phyloP scores from a whole-genome alignment of 108 stramenopile species.

The Skeletonema marinoi region DNA sequence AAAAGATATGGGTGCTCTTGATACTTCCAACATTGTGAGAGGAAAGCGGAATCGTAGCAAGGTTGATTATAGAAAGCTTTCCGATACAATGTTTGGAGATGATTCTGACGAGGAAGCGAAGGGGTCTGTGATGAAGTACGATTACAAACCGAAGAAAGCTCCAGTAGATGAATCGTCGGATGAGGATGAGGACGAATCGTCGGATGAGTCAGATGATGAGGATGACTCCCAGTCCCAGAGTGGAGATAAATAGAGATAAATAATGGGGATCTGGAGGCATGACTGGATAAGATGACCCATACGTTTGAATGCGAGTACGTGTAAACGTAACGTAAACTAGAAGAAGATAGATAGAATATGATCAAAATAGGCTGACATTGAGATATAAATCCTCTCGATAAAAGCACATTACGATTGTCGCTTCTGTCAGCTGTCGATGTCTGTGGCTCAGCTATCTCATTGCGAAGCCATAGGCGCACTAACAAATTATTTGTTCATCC shows the following conservation, averaged over 20 bases:
- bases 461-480: no score
- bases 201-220: constrained; percentile 24
- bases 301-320: no score
- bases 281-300: no score
- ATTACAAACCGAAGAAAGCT: constrained; percentile 18
- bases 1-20: constrained; percentile 56
- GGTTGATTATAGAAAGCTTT: constrained; percentile 81
- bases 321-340: no score
- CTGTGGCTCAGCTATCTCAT: no score
- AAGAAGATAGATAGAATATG: no score
- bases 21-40: constrained; percentile 73
- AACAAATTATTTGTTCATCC: no score
- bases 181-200: constrained; percentile 25
- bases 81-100: constrained; percentile 82
- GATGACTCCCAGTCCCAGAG: constrained; percentile 14
- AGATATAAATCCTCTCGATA: no score
- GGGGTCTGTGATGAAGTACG: constrained; percentile 12
- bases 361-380: no score
- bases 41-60: constrained; percentile 76
- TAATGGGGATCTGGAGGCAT: neutral
- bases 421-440: no score
- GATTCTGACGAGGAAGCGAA: constrained; percentile 58
- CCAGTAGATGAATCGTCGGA: neutral
- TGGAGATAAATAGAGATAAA: neutral
- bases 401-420: no score